Evolutionary conservation across 176 grass and related monocot species (phyloP).

Genomic region (Elymus sibiricus): DNA sequence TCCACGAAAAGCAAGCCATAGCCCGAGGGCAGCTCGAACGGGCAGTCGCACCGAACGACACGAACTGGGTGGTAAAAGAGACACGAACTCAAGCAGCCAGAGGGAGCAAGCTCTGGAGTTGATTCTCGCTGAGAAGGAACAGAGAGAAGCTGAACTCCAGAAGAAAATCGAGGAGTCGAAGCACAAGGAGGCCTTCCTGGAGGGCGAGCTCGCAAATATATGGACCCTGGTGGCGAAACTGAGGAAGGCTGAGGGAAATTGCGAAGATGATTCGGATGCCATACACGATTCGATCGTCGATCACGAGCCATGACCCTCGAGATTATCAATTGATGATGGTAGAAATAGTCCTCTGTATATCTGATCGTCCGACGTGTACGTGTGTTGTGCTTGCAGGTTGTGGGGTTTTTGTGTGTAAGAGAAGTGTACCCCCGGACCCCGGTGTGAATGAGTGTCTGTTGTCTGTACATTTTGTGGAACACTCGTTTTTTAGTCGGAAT

Average conservation of each 20-base stretch:
- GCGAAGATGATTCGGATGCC: conserved; percentile 39
- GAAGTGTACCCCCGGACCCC: not conserved
- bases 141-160: conserved; percentile 73
- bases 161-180: conserved; percentile 79
- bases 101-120: conserved; percentile 61
- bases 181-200: conserved; percentile 83
- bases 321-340: not conserved
- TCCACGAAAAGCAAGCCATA: conserved; percentile 62
- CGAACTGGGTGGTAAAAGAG: conserved; percentile 56
- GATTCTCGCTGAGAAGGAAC: conserved; percentile 62
- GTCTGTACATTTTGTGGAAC: not conserved
- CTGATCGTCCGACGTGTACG: not conserved
- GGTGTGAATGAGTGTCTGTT: not conserved
- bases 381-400: conserved; percentile 10
- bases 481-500: not conserved
- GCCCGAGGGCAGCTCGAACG: conserved; percentile 45
- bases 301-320: not conserved
- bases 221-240: conserved; percentile 91
- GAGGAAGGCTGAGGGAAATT: conserved; percentile 54
- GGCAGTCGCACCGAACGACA: conserved; percentile 53
- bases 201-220: conserved; percentile 94
- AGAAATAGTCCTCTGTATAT: not conserved
- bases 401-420: conserved; percentile 12
- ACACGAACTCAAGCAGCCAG: conserved; percentile 45
- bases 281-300: conserved; percentile 26